Base-by-base conservation (phyloP, 257 asterid species). In the Capsicum baccatum region DNA sequence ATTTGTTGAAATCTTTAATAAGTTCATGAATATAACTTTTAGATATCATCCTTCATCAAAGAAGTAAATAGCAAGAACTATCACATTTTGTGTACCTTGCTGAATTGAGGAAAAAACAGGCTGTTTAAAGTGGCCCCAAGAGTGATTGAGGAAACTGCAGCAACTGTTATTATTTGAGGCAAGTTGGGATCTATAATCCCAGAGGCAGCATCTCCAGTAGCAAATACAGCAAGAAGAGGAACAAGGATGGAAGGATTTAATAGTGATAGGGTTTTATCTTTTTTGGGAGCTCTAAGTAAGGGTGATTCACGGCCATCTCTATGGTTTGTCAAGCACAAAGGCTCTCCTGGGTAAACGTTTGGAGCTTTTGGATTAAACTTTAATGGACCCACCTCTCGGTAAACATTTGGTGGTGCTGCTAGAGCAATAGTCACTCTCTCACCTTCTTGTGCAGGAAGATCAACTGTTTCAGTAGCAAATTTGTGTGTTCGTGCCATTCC, bases 391-490 rank as follows among this genome's bases (percentile, higher is more conserved):
- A 94, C 87, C 83, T 91, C 91, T 88, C 93, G 90, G 87, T 90
- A 93, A 73, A 91, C 90, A 86, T 84, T 89, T 55, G 86, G 83
- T 14, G 98, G 97, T 88, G 99, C 98, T 84, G 99, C 98, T 80
- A 90, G 84, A 58, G 98, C 93, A 85, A 96, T 89, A 70, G 99
- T 96, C 84, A 96, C 97, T 85, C 99, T 89, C 89, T 94, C 99
- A 80, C 99, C 99, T 89, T 93, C 93, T 86, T 91, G 96, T 44
- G 98, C 97, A 58, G 99, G 98, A 68, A 96, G 97, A 86, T 94
- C 97, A 69, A 93, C 98, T 64, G 99, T 93, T 90, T 93, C 98
- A 90, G 98, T 96, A 74, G 98, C 97, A 92, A 96, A 96, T 87
- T 93, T 93, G 91, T 93, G 92, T 16, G 99, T 96, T 89, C 98